Base-by-base conservation (phyloP, 805 yeast species). In the Metschnikowia picachoensis region DNA sequence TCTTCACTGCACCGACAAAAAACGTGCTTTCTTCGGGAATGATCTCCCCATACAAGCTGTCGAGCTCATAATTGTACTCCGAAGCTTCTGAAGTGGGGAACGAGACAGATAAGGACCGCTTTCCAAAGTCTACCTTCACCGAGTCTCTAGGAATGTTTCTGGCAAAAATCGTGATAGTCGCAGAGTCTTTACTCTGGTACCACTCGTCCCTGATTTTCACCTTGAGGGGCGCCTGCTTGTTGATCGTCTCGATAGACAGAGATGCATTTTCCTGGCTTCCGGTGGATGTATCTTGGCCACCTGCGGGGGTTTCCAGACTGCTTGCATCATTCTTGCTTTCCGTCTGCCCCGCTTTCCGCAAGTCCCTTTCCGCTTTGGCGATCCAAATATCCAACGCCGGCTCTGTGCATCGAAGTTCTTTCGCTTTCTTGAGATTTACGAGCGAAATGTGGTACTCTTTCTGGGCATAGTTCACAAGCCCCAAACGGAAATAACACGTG, bases 101-200 rank as follows among this genome's bases (percentile, higher is more conserved):
- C 33, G 68, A 58, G 39, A 77, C 72, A 12, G 58, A 44, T 2
- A 82, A 60, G 0, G 77, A 63, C 2, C 55, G 58, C 9, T 61
- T 40, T 1, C 58, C 49, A 47, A 78, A 72, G 0, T 70, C 65
- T 5, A 82, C 70, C 8, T 65, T 61, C 3, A 73, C 62, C 0
- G 68, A 63, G 5, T 78, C 80, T 37, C 72, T 60, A 8, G 84
- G 82, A 14, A 88, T 76, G 35, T 77, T 77, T 50, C 85, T 82
- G 39, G 87, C 80, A 58, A 84, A 92, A 7, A 92, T 66, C 2
- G 92, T 80, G 28, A 91, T 70, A 0, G 83, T 81, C 12, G 90
- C 78, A 3, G 62, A 60, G 0, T 67, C 67, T 9, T 67, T 57
- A 13, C 82, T 74, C 62, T 94, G 97, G 66, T 82, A 92, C 53